Evolutionary conservation across 116 monocot species (phyloP), one percentile per base, ranked within the genome.

Genomic region (Trichopus zeylanicus): DNA sequence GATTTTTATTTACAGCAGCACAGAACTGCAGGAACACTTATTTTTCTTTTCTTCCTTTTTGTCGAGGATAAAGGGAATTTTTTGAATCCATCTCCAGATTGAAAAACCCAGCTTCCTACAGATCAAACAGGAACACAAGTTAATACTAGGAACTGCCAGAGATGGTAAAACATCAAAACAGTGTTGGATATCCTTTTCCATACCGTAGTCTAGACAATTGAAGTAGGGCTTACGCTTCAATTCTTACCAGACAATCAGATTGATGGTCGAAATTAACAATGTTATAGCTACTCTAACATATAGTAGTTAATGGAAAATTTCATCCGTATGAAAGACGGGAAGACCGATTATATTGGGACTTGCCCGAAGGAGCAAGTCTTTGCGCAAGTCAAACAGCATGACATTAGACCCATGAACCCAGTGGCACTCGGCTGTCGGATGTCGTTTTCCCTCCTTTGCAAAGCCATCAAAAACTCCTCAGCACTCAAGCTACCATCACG

Each of bases 371-470:
- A 54, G 27, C 47, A 66, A 53, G 48, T 51, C 42, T 47, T 66
- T 23, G 47, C 63, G 31, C 70, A 81, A 47, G 74, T 81, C 20
- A 88, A 51, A 75, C 81, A 82, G 69, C 82, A 82, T 10, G 81
- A 69, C 0, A 75, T 12, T 4, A 82, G n/a, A 59, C 77, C 72
- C 1, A 46, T 38, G 15, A 82, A 4, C 11, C 86, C 91, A 3
- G 75, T 39, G 5, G 60, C 34, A 2, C 46, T 59, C 46, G 81
- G 81, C 46, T 84, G 76, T 28, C 70, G 70, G 25, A 97, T 61
- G 55, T 84, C 79, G 23, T 24, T 69, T 57, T 87, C 97, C 24
- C 91, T 65, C 53, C 60, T 82, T 46, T 88, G 79, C 48, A 98
- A 37, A 10, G 80, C 80, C 54, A 66, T 65, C 20, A 98, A 26